Evolutionary conservation across 2,329 filamentous ascomycete species (phyloP).

Genomic region (Talaromyces rugulosus): DNA sequence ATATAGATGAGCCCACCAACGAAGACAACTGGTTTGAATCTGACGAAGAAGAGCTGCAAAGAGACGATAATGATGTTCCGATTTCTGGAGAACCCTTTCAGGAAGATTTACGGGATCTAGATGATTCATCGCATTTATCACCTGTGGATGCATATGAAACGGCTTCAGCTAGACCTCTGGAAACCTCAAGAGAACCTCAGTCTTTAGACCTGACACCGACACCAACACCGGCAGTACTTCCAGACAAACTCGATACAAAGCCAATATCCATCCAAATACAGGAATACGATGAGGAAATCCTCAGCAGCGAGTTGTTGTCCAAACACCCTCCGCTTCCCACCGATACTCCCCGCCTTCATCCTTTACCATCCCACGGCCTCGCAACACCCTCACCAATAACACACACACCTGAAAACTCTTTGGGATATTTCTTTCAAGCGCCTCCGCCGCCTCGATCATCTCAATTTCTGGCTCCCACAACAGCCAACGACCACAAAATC

Average conservation of each 20-base stretch:
- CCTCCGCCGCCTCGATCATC: background rate
- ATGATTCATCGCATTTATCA: background rate
- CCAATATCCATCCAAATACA: background rate
- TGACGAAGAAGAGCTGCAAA: constrained; percentile 10
- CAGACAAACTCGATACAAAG: background rate
- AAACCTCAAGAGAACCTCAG: background rate
- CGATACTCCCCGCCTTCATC: constrained; percentile 35
- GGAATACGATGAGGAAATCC: background rate
- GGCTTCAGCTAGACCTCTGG: background rate
- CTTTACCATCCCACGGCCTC: constrained; percentile 36
- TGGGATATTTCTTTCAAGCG: background rate
- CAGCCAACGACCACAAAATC: background rate
- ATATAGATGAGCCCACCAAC: constrained; percentile 4
- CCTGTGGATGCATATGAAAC: background rate
- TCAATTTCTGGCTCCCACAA: background rate
- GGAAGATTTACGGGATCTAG: background rate
- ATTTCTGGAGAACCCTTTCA: background rate
- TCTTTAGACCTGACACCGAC: background rate
- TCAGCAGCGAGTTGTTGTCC: background rate
- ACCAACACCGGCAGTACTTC: background rate
- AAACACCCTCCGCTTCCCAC: constrained; percentile 18
- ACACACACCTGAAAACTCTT: constrained; percentile 19
- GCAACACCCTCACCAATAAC: constrained; percentile 38
- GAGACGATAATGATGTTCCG: constrained; percentile 2
- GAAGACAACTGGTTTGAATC: constrained; percentile 9